phyloP scores from a whole-genome alignment of 805 yeast species.

The Metahyphopichia silvanorum region DNA sequence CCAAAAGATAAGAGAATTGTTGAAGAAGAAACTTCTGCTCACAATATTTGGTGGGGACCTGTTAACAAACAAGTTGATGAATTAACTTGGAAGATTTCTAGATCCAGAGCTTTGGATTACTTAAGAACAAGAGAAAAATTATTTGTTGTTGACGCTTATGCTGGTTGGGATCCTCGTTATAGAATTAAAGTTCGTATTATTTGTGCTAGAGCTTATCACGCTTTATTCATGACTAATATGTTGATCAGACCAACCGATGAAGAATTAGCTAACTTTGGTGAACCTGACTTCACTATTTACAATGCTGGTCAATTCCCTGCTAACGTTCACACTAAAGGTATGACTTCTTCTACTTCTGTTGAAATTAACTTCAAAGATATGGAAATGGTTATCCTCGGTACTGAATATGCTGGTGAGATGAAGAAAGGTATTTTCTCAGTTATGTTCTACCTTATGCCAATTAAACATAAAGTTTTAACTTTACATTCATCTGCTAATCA shows the following conservation, averaged over 20 bases:
- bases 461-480: constrained; percentile 85
- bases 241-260: constrained; percentile 90
- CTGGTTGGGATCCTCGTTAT: constrained; percentile 99
- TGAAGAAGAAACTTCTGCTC: constrained; percentile 81
- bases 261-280: constrained; percentile 86
- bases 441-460: constrained; percentile 98
- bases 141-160: constrained; percentile 93
- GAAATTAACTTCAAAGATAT: constrained; percentile 94
- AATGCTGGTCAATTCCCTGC: constrained; percentile 99
- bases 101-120: constrained; percentile 95
- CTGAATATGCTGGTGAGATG: constrained; percentile 99
- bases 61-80: constrained; percentile 94
- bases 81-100: constrained; percentile 91
- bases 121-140: constrained; percentile 92
- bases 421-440: constrained; percentile 98
- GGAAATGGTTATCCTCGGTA: constrained; percentile 99
- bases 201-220: constrained; percentile 98
- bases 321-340: constrained; percentile 90
- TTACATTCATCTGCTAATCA: constrained; percentile 95
- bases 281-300: constrained; percentile 97
- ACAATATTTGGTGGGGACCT: constrained; percentile 98
- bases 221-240: constrained; percentile 97
- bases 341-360: constrained; percentile 94
- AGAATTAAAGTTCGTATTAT: constrained; percentile 93
- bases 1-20: constrained; percentile 98